phyloP scores from a whole-genome alignment of 371 early-diverging fungal genomes.

The Batrachochytrium dendrobatidis region DNA sequence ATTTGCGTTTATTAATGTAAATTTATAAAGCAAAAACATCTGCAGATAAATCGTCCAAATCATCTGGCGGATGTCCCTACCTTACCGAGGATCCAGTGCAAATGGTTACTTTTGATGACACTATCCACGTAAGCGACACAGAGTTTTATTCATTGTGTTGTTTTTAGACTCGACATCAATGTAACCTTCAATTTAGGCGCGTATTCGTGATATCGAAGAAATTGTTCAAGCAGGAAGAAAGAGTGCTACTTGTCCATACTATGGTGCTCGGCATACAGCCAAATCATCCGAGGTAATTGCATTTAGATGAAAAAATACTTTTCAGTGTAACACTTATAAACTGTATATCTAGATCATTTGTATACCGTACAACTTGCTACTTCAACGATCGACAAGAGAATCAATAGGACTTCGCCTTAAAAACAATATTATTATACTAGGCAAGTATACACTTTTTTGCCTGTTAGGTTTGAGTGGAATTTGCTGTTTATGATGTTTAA shows the following conservation, averaged over 20 bases:
- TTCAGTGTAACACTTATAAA: constrained; percentile 6
- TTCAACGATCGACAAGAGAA: constrained; percentile 67
- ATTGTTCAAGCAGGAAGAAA: constrained; percentile 58
- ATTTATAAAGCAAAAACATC: background rate
- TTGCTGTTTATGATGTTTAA: background rate
- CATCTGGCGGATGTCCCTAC: constrained; percentile 3
- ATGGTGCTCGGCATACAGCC: constrained; percentile 64
- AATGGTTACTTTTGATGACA: background rate
- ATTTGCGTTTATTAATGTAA: background rate
- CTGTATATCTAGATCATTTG: constrained; percentile 51
- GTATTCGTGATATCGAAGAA: constrained; percentile 81
- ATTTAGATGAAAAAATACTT: background rate
- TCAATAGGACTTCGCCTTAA: constrained; percentile 67
- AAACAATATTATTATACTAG: constrained; percentile 67
- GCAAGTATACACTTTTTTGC: too few relatives aligned
- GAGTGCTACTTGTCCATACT: constrained; percentile 79
- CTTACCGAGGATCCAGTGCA: background rate
- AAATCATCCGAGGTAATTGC: constrained; percentile 49
- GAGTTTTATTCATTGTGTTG: background rate
- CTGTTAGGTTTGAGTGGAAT: background rate
- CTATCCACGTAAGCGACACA: background rate
- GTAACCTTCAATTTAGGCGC: constrained; percentile 23
- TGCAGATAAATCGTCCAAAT: background rate
- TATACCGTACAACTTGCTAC: constrained; percentile 79
- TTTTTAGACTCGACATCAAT: too few relatives aligned